Base-by-base conservation (phyloP, 2,329 filamentous ascomycete species). In the Endoconidiophora polonica region DNA sequence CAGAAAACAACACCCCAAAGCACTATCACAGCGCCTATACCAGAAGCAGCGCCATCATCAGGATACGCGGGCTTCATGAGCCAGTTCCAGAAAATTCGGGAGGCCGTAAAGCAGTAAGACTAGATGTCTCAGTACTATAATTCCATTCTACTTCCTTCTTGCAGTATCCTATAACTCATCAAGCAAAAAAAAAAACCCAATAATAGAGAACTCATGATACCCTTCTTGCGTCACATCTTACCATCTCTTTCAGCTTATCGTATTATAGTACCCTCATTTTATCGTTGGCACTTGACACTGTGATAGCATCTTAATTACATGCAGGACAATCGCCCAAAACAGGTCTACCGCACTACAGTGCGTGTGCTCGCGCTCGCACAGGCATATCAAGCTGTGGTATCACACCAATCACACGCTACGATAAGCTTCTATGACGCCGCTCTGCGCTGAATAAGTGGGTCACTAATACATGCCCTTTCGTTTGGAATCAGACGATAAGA, bases 51-150 rank as follows among this genome's bases (percentile, higher is more conserved):
- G 57, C 61, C 66, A 2, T 63, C 66, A 47, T 62, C 66, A n/a
- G 51, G 47, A 2, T 53, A 50, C 0, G 69, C 71, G 1, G 74
- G 72, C 0, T 79, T 80, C 48, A 77, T 80, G 56, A 79, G 71
- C 61, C 76, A 79, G 60, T 61, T 79, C 53, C 75, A 79, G 61
- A 76, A 76, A 61, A 66, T 79, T 52, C 68, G 76, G 47, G 70
- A 67, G 39, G 74, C 74, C 1, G 50, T 52, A 6, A 52, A 52
- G 29, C 50, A 52, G 57, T 76, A 49, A 73, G n/a, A 9, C 12
- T 10, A 4, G 40, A 20, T 42, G 40, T 42, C 10, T 42, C 1
- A 33, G 29, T 4, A 33, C 9, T 33, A 12, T 12, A 9, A 33
- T 33, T 33, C 6, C 7, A 12, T 1, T 3, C 29, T 33, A 10